Evolutionary conservation across 1,139 yeast species (phyloP).

Genomic region (Kazachstania sp.): DNA sequence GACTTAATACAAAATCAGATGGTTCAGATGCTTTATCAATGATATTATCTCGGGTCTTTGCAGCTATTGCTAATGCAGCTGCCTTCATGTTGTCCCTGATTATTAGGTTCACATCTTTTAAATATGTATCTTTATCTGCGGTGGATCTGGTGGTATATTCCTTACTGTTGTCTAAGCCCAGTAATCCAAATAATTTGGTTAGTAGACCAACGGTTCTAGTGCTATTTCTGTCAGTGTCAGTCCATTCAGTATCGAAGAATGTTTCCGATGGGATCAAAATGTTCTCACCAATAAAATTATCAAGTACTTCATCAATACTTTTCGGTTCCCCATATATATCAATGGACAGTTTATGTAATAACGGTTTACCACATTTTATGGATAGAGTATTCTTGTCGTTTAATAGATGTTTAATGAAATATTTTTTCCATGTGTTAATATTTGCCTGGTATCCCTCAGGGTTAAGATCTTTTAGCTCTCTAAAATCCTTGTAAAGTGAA

Average conservation of each 20-base stretch:
- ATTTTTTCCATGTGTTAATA: slow-evolving; percentile 47
- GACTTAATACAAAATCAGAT: slow-evolving; percentile 19
- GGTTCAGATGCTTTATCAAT: slow-evolving; percentile 14
- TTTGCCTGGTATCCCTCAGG: slow-evolving; percentile 68
- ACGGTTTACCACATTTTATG: slow-evolving; percentile 23
- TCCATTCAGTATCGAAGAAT: slow-evolving; percentile 13
- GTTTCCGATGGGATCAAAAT: slow-evolving; percentile 25
- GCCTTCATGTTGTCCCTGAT: slow-evolving; percentile 12
- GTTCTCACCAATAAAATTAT: slow-evolving; percentile 26
- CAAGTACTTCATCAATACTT: slow-evolving; percentile 33
- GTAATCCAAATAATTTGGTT: slow-evolving; percentile 10
- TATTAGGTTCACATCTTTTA: slow-evolving; percentile 16
- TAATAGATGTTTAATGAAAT: slow-evolving; percentile 22
- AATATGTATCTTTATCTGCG: slow-evolving; percentile 10
- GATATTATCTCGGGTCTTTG: slow-evolving; percentile 12
- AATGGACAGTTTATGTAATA: slow-evolving; percentile 24
- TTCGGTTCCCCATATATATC: slow-evolving; percentile 32
- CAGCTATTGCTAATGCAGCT: slow-evolving; percentile 9
- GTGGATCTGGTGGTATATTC: slow-evolving; percentile 13
- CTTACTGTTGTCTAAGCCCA: slow-evolving; percentile 6
- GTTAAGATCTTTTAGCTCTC: slow-evolving; percentile 42
- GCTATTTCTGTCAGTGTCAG: not conserved
- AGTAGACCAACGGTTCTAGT: not conserved
- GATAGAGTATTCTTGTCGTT: slow-evolving; percentile 16
- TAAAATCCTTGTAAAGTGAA: slow-evolving; percentile 57